Base-by-base conservation (phyloP, 352 stramenopile species). In the Thalassiosira sp. region DNA sequence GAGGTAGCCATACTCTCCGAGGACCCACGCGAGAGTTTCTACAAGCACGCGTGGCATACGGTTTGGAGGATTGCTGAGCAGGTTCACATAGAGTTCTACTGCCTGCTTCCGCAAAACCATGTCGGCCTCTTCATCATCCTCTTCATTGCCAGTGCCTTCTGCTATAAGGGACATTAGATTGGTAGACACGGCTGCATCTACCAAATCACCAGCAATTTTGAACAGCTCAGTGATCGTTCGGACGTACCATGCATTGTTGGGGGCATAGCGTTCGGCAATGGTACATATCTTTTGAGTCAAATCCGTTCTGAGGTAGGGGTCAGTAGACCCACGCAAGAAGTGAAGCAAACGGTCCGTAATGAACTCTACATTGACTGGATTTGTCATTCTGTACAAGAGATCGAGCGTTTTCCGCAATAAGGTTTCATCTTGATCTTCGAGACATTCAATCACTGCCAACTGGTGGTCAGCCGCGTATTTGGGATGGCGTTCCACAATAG, bases 331-430 rank as follows among this genome's bases (percentile, higher is more conserved):
- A 48, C 94, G 88, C 77, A 99, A 83, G 71, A 98, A 98, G 71
- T 97, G 92, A 20, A 98, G 94, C 27, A 99, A 91, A 79, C 99
- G 99, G 59, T 98, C 96, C 0, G 85, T 88, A 81, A 99, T 99
- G 76, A 99, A 99, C 85, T 99, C 97, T 5, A 99, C 97, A 84
- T 99, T 99, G 52, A 99, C 96, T 0, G 97, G 96, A 89, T 99
- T 99, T 20, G 95, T 99, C 97, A 99, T 99, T 71, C 95, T 90
- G 71, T 95, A 96, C 57, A 96, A 80, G 8, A 96, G 72, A 84
- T 99, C 96, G 48, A 99, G 84, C 24, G 97, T 99, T 91, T 99
- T 99, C 52, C 96, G 93, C 89, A 99, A 98, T 16, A 99, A 90
- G 35, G 97, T 99, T 88, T 99, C 97, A 85, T 99, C 97, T 0